phyloP scores from a whole-genome alignment of 768 basidiomycete genomes.

The Tricholoma bakamatsutake region DNA sequence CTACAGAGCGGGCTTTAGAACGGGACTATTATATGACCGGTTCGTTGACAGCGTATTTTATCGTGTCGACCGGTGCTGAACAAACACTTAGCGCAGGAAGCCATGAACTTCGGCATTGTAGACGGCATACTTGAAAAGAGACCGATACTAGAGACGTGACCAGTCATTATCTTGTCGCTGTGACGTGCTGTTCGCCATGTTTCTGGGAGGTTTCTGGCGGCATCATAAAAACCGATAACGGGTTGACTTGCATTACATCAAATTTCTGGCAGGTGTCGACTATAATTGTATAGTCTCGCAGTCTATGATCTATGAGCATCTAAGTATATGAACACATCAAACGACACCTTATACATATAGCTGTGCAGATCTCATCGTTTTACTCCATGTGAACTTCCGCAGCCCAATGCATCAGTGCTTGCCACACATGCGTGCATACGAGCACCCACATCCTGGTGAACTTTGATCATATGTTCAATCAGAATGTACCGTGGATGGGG shows the following conservation, averaged over 20 bases:
- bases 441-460: background rate
- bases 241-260: background rate
- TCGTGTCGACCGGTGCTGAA: conserved; percentile 9
- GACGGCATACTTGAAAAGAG: conserved; percentile 86
- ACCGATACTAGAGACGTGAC: conserved; percentile 43
- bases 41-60: conserved; percentile 24
- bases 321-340: no score
- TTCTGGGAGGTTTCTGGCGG: background rate
- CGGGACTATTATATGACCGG: conserved; percentile 96
- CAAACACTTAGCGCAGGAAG: conserved; percentile 64
- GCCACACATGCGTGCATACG: background rate
- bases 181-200: background rate
- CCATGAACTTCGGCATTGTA: conserved; percentile 86
- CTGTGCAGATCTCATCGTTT: background rate
- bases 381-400: background rate
- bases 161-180: background rate
- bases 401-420: background rate
- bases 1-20: conserved; percentile 79
- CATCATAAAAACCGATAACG: background rate
- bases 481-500: background rate
- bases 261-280: background rate
- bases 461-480: background rate
- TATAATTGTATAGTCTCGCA: no score
- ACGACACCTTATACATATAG: background rate
- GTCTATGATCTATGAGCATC: background rate